These are phyloP conservation scores for Verbascum thapsus DNA, from an alignment of 257 asterid species.

Conservation along the genomic window DNA sequence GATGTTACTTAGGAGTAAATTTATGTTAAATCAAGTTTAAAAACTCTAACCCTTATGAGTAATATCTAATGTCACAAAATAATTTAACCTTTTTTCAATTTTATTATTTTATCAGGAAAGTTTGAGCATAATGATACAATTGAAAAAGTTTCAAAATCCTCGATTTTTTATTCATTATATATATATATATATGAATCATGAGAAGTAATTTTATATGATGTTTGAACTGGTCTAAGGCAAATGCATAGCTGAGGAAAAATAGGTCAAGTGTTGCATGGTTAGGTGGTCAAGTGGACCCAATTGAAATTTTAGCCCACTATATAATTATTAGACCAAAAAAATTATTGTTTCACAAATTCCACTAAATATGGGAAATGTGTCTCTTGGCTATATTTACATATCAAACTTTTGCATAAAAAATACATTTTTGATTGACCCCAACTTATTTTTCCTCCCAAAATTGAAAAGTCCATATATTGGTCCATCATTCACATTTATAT, in stretches of 20 bases:
- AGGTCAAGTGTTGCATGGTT: slow-evolving; percentile 46
- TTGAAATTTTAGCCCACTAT: slow-evolving; percentile 35
- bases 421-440: no score
- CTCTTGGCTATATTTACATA: neutral
- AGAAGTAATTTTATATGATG: neutral
- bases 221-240: slow-evolving; percentile 42
- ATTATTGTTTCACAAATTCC: slow-evolving; percentile 13
- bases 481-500: slow-evolving; percentile 28
- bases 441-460: neutral
- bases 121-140: no score
- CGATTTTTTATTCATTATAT: no score
- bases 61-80: no score
- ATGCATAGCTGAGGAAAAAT: slow-evolving; percentile 34
- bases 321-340: neutral
- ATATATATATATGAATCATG: no score
- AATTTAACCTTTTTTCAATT: no score
- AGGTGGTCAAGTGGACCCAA: slow-evolving; percentile 52
- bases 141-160: no score
- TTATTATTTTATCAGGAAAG: no score
- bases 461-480: neutral
- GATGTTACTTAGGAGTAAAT: neutral
- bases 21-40: no score
- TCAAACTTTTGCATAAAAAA: no score
- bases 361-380: slow-evolving; percentile 1
- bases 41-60: no score